Percentiles rank a stretch among this genome's conserved stretches.
Evolutionary conservation across 805 yeast species (phyloP).

Genomic region (Blastobotrys mokoenaii): DNA sequence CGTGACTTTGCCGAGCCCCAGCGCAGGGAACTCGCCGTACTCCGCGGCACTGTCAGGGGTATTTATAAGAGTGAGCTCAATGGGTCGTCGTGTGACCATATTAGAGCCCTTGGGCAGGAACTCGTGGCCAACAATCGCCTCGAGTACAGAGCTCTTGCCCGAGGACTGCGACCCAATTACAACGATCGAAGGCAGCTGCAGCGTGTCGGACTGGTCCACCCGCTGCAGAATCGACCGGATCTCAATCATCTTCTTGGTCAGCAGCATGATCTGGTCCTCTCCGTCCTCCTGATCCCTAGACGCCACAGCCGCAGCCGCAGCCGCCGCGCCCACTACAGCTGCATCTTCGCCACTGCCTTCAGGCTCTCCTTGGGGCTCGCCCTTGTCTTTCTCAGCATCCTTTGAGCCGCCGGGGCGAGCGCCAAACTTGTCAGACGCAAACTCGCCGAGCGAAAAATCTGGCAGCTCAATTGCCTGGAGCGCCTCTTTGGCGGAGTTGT

Average conservation of each 20-base stretch:
- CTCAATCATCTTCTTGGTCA: constrained; percentile 96
- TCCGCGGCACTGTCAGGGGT: constrained; percentile 76
- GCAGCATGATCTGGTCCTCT: constrained; percentile 65
- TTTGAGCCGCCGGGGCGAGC: constrained; percentile 1
- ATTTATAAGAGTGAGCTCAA: constrained; percentile 85
- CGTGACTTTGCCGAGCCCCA: constrained; percentile 71
- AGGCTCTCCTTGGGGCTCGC: constrained; percentile 12
- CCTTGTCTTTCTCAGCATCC: constrained; percentile 1
- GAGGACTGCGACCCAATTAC: constrained; percentile 97
- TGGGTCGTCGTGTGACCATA: constrained; percentile 97
- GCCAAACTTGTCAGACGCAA: constrained; percentile 1
- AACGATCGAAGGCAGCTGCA: constrained; percentile 87
- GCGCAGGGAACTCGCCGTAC: constrained; percentile 87
- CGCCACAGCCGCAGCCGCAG: constrained; percentile 39
- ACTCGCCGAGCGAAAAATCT: constrained; percentile 13
- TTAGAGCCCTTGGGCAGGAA: constrained; percentile 94
- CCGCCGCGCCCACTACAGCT: constrained; percentile 50
- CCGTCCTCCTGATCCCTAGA: constrained; percentile 47
- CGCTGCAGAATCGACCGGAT: constrained; percentile 70
- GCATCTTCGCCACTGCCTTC: constrained; percentile 34
- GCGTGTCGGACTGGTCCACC: constrained; percentile 66
- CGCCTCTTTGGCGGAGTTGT: constrained; percentile 44
- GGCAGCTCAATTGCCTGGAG: constrained; percentile 31
- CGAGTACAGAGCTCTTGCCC: constrained; percentile 94
- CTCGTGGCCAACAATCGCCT: constrained; percentile 96